These are phyloP conservation scores for Kodamaea derodonti DNA, from an alignment of 1,139 yeast genomes.

Conservation along the genomic window DNA sequence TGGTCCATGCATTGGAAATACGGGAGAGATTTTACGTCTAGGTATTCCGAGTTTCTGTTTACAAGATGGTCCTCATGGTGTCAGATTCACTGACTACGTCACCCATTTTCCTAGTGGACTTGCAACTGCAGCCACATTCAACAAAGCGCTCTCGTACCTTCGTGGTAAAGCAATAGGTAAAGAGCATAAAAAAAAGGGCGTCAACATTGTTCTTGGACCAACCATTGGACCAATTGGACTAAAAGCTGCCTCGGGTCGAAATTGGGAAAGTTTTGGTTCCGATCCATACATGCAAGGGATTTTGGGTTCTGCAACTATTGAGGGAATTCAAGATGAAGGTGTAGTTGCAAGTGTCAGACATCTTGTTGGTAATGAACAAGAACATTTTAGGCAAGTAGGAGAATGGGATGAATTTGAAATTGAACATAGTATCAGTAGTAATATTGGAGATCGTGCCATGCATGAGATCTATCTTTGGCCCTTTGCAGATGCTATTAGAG, in stretches of 20 bases:
- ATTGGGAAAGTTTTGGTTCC: slow-evolving; percentile 65
- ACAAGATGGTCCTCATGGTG: slow-evolving; percentile 67
- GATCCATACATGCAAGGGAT: slow-evolving; percentile 63
- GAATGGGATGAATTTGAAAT: slow-evolving; percentile 50
- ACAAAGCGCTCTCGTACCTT: slow-evolving; percentile 46
- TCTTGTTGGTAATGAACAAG: slow-evolving; percentile 61
- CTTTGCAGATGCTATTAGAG: slow-evolving; percentile 57
- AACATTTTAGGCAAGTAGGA: slow-evolving; percentile 56
- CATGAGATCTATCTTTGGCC: slow-evolving; percentile 67
- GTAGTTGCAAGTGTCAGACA: slow-evolving; percentile 55
- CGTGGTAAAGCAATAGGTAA: slow-evolving; percentile 58
- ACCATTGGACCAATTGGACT: slow-evolving; percentile 61
- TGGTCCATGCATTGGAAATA: slow-evolving; percentile 63
- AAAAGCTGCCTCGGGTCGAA: slow-evolving; percentile 62
- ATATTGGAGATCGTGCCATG: slow-evolving; percentile 59
- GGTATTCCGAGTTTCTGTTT: slow-evolving; percentile 57
- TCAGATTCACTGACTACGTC: slow-evolving; percentile 53
- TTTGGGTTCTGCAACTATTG: slow-evolving; percentile 50
- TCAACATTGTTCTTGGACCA: slow-evolving; percentile 61
- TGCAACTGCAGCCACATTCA: slow-evolving; percentile 58
- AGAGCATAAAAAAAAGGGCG: slow-evolving; percentile 55
- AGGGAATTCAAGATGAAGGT: slow-evolving; percentile 58
- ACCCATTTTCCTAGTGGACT: slow-evolving; percentile 59
- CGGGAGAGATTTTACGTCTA: slow-evolving; percentile 56
- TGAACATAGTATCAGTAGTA: slow-evolving; percentile 45